Base-by-base conservation (phyloP, 2,329 filamentous ascomycete species). In the Alternaria novae-zelandiae region DNA sequence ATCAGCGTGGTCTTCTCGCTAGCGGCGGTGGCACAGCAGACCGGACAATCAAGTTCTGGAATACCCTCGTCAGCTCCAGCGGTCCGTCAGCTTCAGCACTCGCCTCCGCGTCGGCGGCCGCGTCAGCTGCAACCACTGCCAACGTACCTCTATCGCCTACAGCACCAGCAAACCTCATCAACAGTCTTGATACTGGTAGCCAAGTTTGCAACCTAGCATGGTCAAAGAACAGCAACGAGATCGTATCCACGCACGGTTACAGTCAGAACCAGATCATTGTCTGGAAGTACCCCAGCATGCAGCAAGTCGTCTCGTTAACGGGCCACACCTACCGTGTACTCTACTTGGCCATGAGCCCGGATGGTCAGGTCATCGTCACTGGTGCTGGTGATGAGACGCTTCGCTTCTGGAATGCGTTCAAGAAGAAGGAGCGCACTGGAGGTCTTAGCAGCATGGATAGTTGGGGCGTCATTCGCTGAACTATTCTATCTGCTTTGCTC, bases 271-370 rank as follows among this genome's bases (percentile, higher is more conserved):
- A 98, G 80, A 97, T 99, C 73, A 95, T 98, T 41, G 93, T 99
- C 59, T 99, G 96, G 96, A 99, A 99, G 77, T 99, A 99, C 77
- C 96, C 96, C 2, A 94, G 91, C 70, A 98, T 99, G 96, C 93
- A 93, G 53, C 96, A 98, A 79, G 94, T 99, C 9, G 95, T 93
- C 44, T 97, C 93, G 70, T 84, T 99, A 49, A 99, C 96, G 0
- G 96, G 96, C 0, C 96, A 99, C 79, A 99, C 96, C 2, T 98
- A 96, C 81, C 91, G 96, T 75, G 96, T 99, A 12, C 85, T 99
- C 4, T 99, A 98, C 79, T 86, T 99, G 56, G 94, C 94, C 30
- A 98, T 98, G 94, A 97, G 94, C 76, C 96, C 96, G 1, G 95
- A 98, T 75, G 96, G 96, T 17, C 89, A 94, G 71, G 92, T 93